Evolutionary conservation across 148 eudicot genomes (phyloP).

Genomic region (Mesembryanthemum crystallinum): DNA sequence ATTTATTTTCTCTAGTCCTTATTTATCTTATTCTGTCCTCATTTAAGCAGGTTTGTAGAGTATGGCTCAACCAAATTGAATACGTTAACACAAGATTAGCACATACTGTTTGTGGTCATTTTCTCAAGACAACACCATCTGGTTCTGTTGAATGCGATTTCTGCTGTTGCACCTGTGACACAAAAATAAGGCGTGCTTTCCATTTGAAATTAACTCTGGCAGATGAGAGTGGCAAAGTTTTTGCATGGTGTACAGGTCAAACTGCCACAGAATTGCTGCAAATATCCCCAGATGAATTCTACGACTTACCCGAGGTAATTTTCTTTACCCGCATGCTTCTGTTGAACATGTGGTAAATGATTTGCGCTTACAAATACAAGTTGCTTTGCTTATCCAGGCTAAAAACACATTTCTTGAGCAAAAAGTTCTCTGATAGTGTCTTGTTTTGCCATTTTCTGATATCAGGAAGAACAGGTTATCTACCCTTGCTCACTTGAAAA

Average conservation of each 20-base stretch:
- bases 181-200: conserved; percentile 54
- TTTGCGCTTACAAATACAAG: not conserved
- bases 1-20: not conserved
- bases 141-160: conserved; percentile 61
- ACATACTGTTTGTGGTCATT: conserved; percentile 74
- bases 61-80: conserved; percentile 82
- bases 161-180: conserved; percentile 54
- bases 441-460: not conserved
- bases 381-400: not conserved
- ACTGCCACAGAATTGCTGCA: conserved; percentile 86
- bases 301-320: conserved; percentile 77
- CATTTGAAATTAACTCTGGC: conserved; percentile 70
- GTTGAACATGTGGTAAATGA: not conserved
- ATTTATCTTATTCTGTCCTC: not conserved
- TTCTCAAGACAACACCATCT: conserved; percentile 37
- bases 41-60: conserved; percentile 61
- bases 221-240: conserved; percentile 64
- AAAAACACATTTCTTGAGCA: no score
- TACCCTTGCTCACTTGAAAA: conserved; percentile 81
- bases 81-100: conserved; percentile 65
- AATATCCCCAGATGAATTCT: conserved; percentile 87
- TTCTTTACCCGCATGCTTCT: not conserved
- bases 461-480: conserved; percentile 91
- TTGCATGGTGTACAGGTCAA: conserved; percentile 90
- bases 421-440: not conserved